These are phyloP conservation scores for Phialophora macrospora DNA, from an alignment of 2,329 filamentous ascomycete genomes.

Conservation along the genomic window DNA sequence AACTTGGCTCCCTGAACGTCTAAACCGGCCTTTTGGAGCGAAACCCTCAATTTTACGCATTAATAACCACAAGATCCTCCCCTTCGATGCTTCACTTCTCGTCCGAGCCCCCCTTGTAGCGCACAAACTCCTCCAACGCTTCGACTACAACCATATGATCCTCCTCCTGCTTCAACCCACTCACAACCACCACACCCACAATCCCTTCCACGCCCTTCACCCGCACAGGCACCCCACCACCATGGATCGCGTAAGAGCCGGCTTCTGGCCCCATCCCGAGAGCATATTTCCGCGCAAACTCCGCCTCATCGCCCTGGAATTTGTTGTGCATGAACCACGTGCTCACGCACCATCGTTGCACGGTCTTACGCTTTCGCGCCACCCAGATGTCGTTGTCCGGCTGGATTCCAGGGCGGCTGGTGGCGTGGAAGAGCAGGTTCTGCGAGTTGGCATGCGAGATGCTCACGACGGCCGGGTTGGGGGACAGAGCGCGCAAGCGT, in stretches of 20 bases:
- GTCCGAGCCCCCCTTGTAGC: neutral
- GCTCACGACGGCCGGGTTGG: conserved; percentile 48
- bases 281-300: conserved; percentile 66
- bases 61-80: neutral
- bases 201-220: conserved; percentile 76
- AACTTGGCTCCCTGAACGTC: too few relatives aligned
- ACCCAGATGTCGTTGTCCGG: conserved; percentile 77
- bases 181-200: conserved; percentile 71
- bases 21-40: neutral
- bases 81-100: neutral
- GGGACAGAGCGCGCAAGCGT: conserved; percentile 45
- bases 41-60: neutral
- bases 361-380: conserved; percentile 71
- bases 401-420: conserved; percentile 67
- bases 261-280: conserved; percentile 59
- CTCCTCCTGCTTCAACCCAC: conserved; percentile 75
- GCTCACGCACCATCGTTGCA: conserved; percentile 70
- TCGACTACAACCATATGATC: conserved; percentile 78
- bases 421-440: conserved; percentile 72
- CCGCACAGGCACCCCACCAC: conserved; percentile 73
- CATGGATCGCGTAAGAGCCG: conserved; percentile 74
- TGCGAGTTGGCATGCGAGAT: conserved; percentile 47
- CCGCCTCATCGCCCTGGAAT: conserved; percentile 65
- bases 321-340: conserved; percentile 75
- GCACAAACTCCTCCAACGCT: conserved; percentile 62